These are phyloP conservation scores for Nigrospora osmanthi DNA, from an alignment of 2,329 filamentous ascomycete genomes.

Conservation along the genomic window DNA sequence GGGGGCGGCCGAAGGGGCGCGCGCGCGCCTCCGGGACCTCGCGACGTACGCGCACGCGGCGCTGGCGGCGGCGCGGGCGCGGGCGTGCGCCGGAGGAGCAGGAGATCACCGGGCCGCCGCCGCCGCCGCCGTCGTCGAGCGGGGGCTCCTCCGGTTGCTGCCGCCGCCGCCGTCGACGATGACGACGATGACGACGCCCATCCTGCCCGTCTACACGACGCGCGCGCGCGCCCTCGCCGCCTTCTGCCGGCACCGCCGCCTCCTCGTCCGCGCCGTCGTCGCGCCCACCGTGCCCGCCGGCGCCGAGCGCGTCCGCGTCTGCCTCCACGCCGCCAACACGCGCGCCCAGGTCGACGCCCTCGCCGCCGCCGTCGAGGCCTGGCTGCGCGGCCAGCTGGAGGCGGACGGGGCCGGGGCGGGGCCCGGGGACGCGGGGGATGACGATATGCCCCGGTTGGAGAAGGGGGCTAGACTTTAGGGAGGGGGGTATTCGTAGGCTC, in stretches of 20 bases:
- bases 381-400: neutral
- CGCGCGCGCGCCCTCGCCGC: slow-evolving; percentile 43
- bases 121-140: too few relatives aligned
- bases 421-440: too few relatives aligned
- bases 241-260: slow-evolving; percentile 42
- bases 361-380: slow-evolving; percentile 30
- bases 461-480: too few relatives aligned
- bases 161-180: too few relatives aligned
- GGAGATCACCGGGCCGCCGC: too few relatives aligned
- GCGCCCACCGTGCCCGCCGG: slow-evolving; percentile 50
- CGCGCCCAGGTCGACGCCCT: slow-evolving; percentile 40
- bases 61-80: too few relatives aligned
- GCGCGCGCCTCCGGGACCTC: neutral
- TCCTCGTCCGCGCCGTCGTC: slow-evolving; percentile 50
- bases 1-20: slow-evolving; percentile 11
- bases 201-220: slow-evolving; percentile 46
- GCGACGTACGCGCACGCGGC: too few relatives aligned
- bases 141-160: too few relatives aligned
- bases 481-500: too few relatives aligned
- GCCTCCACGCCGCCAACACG: slow-evolving; percentile 52
- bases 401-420: too few relatives aligned
- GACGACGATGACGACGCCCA: slow-evolving; percentile 38
- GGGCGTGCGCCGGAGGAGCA: too few relatives aligned
- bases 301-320: slow-evolving; percentile 48
- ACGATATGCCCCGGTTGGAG: too few relatives aligned